These are phyloP conservation scores for Harrya chromipes DNA, from an alignment of 768 basidiomycete species.

Conservation along the genomic window DNA sequence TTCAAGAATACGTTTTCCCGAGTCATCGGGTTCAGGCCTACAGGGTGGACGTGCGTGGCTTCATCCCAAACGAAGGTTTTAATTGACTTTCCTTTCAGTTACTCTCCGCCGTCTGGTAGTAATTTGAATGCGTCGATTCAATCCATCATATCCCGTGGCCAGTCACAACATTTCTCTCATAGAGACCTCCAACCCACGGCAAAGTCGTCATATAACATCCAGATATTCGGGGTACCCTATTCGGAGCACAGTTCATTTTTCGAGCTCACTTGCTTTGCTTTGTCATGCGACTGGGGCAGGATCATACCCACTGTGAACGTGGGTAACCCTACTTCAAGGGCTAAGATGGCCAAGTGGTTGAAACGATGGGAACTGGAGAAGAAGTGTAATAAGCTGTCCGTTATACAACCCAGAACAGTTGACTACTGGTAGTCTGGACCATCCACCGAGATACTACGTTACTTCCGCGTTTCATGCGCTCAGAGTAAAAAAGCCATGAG, in stretches of 20 bases:
- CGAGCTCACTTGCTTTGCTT: slow-evolving; percentile 92
- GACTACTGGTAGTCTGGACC: slow-evolving; percentile 44
- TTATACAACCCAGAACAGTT: slow-evolving; percentile 36
- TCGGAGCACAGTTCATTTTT: slow-evolving; percentile 97
- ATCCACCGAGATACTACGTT: neutral
- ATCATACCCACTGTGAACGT: slow-evolving; percentile 98
- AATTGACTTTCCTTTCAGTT: slow-evolving; percentile 40
- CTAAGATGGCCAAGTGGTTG: slow-evolving; percentile 89
- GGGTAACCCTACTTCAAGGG: slow-evolving; percentile 64
- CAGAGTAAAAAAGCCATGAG: neutral
- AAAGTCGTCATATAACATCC: slow-evolving; percentile 65
- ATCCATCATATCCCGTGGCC: slow-evolving; percentile 63
- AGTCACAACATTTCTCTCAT: slow-evolving; percentile 65
- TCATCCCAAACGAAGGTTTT: neutral
- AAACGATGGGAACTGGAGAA: slow-evolving; percentile 85
- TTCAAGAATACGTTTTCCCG: slow-evolving; percentile 70
- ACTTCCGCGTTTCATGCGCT: too few species aligned
- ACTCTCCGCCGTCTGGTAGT: slow-evolving; percentile 60
- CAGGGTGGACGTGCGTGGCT: slow-evolving; percentile 87
- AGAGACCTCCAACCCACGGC: slow-evolving; percentile 63
- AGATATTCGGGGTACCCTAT: slow-evolving; percentile 84
- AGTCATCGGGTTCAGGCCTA: slow-evolving; percentile 84
- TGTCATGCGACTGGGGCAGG: slow-evolving; percentile 78
- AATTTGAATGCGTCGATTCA: slow-evolving; percentile 62
- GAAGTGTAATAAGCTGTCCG: slow-evolving; percentile 43